A percentile compares a stretch with the other conserved stretches of the same genome.
These are phyloP conservation scores for Voacanga thouarsii DNA, from an alignment of 257 asterid species.

Conservation along the genomic window DNA sequence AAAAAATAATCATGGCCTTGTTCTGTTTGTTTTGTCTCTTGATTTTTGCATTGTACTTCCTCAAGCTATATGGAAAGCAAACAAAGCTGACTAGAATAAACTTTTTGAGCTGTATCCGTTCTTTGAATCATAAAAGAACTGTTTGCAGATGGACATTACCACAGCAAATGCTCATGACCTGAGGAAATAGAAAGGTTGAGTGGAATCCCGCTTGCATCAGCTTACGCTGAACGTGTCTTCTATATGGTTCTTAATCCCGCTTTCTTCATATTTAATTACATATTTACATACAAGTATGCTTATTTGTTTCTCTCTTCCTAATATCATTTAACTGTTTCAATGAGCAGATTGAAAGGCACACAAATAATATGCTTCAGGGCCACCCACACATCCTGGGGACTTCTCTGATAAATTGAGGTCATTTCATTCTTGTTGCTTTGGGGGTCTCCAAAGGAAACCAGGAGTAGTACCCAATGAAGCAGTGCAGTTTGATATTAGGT, in stretches of 20 bases:
- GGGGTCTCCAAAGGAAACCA: constrained; percentile 39
- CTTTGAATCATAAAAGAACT: constrained; percentile 42
- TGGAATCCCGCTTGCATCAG: constrained; percentile 38
- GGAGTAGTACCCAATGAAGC: constrained; percentile 30
- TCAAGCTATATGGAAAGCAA: constrained; percentile 35
- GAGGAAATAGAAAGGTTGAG: constrained; percentile 44
- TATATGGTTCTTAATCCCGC: neutral
- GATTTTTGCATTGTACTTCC: constrained; percentile 7
- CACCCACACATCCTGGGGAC: constrained; percentile 40
- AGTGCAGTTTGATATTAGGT: constrained; percentile 40
- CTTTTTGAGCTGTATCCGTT: constrained; percentile 35
- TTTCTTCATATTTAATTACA: neutral
- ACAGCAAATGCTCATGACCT: constrained; percentile 36
- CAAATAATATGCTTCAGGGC: constrained; percentile 40
- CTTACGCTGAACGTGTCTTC: constrained; percentile 29
- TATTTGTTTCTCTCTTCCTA: constrained; percentile 1
- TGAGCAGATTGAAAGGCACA: constrained; percentile 34
- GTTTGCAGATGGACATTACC: constrained; percentile 37
- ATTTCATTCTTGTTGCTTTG: constrained; percentile 34
- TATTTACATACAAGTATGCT: neutral
- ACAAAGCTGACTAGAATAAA: constrained; percentile 27
- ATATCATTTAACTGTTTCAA: neutral
- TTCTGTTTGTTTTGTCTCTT: neutral
- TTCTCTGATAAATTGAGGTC: constrained; percentile 33
- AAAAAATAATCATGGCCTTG: neutral